Evolutionary conservation across 2,329 filamentous ascomycete species (phyloP).

Genomic region (Pestalotiopsis sp.): DNA sequence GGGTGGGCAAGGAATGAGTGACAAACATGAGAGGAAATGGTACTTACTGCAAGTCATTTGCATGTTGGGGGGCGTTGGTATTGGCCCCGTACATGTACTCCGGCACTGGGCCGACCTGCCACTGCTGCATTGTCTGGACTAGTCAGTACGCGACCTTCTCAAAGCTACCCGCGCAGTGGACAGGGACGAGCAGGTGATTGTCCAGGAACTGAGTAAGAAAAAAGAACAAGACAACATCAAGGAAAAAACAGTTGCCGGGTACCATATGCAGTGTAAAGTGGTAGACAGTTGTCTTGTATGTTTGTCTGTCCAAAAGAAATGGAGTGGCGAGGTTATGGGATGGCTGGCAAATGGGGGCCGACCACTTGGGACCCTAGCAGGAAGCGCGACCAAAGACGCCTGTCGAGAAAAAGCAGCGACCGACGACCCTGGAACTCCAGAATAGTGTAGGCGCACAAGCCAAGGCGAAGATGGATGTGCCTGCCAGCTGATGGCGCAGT

Average conservation of each 20-base stretch:
- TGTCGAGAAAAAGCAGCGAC: not conserved
- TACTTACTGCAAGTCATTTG: constrained; percentile 64
- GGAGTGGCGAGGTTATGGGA: not conserved
- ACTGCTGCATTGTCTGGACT: constrained; percentile 61
- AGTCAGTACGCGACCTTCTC: constrained; percentile 26
- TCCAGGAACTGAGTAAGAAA: constrained; percentile 15
- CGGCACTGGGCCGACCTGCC: constrained; percentile 63
- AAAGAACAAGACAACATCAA: not conserved
- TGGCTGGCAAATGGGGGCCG: constrained; percentile 3
- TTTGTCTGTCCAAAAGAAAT: constrained; percentile 2
- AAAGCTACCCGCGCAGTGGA: not conserved
- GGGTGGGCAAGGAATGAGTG: constrained; percentile 17
- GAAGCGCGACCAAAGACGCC: not conserved
- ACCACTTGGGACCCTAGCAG: not conserved
- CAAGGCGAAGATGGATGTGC: not conserved
- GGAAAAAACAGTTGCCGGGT: not conserved
- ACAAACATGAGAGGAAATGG: constrained; percentile 33
- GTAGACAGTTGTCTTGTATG: not conserved
- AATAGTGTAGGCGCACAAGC: not conserved
- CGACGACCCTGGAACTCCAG: not conserved
- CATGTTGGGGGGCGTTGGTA: constrained; percentile 52
- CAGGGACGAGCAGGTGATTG: constrained; percentile 16
- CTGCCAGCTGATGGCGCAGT: not conserved
- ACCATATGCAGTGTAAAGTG: not conserved
- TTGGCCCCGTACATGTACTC: constrained; percentile 56